Evolutionary conservation across 495 filamentous ascomycete species (phyloP).

Genomic region (Hapsidospora chrysogenum): DNA sequence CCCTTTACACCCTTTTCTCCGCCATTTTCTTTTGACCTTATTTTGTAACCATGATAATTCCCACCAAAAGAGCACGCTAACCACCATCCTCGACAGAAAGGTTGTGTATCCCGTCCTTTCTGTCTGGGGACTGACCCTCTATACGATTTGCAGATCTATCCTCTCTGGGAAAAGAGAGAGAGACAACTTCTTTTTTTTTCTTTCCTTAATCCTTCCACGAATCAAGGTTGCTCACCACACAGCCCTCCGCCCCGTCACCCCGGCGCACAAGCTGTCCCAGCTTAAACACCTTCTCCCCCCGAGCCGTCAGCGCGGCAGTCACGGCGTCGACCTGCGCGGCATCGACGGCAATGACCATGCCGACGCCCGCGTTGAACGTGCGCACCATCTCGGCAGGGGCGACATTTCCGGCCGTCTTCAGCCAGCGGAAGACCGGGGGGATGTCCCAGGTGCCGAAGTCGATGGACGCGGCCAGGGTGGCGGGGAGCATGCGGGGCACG

Average conservation of each 20-base stretch:
- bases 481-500: slow-evolving; percentile 80
- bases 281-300: slow-evolving; percentile 62
- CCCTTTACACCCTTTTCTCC: too few relatives aligned
- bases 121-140: too few relatives aligned
- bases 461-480: slow-evolving; percentile 55
- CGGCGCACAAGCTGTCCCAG: slow-evolving; percentile 51
- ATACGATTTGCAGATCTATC: too few relatives aligned
- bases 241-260: slow-evolving; percentile 38
- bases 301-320: slow-evolving; percentile 31
- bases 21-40: too few relatives aligned
- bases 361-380: slow-evolving; percentile 88
- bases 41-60: too few relatives aligned
- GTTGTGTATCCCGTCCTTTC: too few relatives aligned
- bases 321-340: slow-evolving; percentile 36
- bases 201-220: too few relatives aligned
- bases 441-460: slow-evolving; percentile 55
- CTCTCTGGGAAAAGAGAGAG: too few relatives aligned
- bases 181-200: too few relatives aligned
- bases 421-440: slow-evolving; percentile 68
- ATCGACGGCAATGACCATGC: slow-evolving; percentile 75
- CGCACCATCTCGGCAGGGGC: slow-evolving; percentile 60
- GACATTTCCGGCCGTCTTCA: slow-evolving; percentile 63
- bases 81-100: too few relatives aligned
- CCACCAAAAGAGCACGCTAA: too few relatives aligned
- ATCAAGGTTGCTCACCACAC: slow-evolving; percentile 51